Base-by-base conservation (phyloP, 179 eudicot species). In the Silene vulgaris region DNA sequence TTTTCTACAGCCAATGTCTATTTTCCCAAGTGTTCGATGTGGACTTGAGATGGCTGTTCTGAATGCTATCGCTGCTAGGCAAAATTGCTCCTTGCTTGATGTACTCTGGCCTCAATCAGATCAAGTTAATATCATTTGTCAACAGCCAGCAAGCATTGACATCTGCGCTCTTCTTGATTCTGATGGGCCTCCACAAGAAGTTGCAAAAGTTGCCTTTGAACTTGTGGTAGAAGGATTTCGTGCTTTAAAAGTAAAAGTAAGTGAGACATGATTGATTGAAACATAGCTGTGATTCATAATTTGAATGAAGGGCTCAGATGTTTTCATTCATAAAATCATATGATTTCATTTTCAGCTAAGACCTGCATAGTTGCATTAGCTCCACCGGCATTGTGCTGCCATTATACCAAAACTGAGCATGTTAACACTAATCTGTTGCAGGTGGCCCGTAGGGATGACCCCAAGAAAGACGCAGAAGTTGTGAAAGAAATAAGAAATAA, bases 41-140 rank as follows among this genome's bases (percentile, higher is more conserved):
- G 99, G 99, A 67, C 78, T 96, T 57, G 99, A 96, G 86, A 93
- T 93, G 97, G 97, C 97, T 60, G 75, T 90, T 62, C 89, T 96
- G 23, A 96, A 90, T 87, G 99, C 97, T 26, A 82, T 90, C 74
- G 97, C 97, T 59, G 85, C 90, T 40, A 83, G 80, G 56, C 81
- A 81, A 62, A 82, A 80, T 12, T 87, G 91, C 79, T 85, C 84
- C 80, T 77, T 96, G 76, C 84, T 89, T 71, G 80, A 80, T 77
- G 17, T 90, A 82, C 88, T 96, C 62, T 84, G 80, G 69, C 85
- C 88, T 21, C 72, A 68, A 72, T 48, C 81, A 69, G 76, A 78
- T 75, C 69, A 71, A 68, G 79, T 50, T 50, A 82, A 76, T 73
- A 73, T 74, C 9, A 29, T 69, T 63, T 70, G 80, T 79, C 81